phyloP scores from a whole-genome alignment of 495 filamentous ascomycete species.

The Corynascus novoguineensis region DNA sequence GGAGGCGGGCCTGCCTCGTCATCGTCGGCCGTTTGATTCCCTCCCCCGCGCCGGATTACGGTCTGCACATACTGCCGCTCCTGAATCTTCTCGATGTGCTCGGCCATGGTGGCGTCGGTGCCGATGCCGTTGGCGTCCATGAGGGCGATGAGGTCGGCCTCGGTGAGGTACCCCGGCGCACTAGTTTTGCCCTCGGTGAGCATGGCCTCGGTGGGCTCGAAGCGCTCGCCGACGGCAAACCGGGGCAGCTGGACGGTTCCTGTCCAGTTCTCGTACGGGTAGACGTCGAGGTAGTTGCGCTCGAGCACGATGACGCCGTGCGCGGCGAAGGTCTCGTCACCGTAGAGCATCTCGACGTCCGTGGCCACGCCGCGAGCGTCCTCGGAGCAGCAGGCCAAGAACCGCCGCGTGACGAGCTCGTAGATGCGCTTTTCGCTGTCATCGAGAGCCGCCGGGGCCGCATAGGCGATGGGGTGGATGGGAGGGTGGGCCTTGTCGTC shows the following conservation, averaged over 20 bases:
- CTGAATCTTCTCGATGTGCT: conserved; percentile 95
- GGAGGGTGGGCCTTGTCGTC: conserved; percentile 97
- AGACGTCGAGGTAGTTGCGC: conserved; percentile 91
- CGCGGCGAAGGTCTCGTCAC: conserved; percentile 73
- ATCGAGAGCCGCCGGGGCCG: conserved; percentile 54
- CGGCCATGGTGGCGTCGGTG: conserved; percentile 97
- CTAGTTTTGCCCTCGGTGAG: conserved; percentile 83
- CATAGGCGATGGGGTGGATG: conserved; percentile 87
- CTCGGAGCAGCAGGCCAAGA: conserved; percentile 92
- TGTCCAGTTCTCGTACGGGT: conserved; percentile 92
- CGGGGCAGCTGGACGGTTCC: conserved; percentile 75
- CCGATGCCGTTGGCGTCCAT: conserved; percentile 99
- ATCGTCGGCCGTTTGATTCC: conserved; percentile 25
- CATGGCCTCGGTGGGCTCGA: conserved; percentile 83
- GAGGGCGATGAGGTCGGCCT: conserved; percentile 92
- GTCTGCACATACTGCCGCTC: conserved; percentile 75
- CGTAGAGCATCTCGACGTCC: conserved; percentile 79
- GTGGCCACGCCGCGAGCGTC: conserved; percentile 82
- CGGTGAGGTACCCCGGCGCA: conserved; percentile 80
- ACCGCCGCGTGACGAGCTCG: conserved; percentile 89
- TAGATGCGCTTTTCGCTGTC: conserved; percentile 72
- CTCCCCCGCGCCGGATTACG: conserved; percentile 43
- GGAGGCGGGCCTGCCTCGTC: conserved; percentile 32
- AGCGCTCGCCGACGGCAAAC: conserved; percentile 70
- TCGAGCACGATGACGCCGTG: conserved; percentile 81